Evolutionary conservation across 2,329 filamentous ascomycete genomes (phyloP).

Genomic region (Intubia oerlemansii): DNA sequence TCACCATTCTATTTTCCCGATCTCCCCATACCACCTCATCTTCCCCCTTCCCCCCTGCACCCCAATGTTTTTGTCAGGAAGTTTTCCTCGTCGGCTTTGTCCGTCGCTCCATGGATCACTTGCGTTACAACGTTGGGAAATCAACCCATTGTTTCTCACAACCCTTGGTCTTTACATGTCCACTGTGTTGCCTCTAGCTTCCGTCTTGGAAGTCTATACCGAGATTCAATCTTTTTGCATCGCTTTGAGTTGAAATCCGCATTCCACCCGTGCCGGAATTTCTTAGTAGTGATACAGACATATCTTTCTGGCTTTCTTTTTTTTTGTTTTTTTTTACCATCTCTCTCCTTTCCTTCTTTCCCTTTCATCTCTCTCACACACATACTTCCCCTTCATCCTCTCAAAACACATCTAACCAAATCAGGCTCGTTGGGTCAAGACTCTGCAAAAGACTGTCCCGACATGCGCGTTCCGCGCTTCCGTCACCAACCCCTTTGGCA

Average conservation of each 20-base stretch:
- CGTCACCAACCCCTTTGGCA: constrained; percentile 91
- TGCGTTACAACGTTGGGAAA: constrained; percentile 99
- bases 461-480: constrained; percentile 88
- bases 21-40: constrained; percentile 3
- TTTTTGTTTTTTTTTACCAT: constrained; percentile 8
- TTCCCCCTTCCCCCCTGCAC: constrained; percentile 11
- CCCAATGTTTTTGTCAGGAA: constrained; percentile 77
- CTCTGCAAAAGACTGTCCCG: constrained; percentile 74
- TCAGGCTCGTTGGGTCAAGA: constrained; percentile 81
- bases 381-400: no score
- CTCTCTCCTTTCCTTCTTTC: constrained; percentile 11
- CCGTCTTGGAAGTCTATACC: constrained; percentile 81
- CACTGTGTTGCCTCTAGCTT: constrained; percentile 48
- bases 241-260: constrained; percentile 94
- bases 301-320: constrained; percentile 9
- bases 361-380: no score
- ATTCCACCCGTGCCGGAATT: constrained; percentile 31
- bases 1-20: neutral
- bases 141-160: constrained; percentile 26
- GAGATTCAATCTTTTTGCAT: constrained; percentile 58
- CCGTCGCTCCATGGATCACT: constrained; percentile 47
- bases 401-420: no score
- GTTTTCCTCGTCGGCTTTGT: constrained; percentile 31
- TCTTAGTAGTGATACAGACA: constrained; percentile 99
- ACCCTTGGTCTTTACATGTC: constrained; percentile 37